Base-by-base conservation (phyloP, 148 eudicot species). In the Polygonum aviculare region DNA sequence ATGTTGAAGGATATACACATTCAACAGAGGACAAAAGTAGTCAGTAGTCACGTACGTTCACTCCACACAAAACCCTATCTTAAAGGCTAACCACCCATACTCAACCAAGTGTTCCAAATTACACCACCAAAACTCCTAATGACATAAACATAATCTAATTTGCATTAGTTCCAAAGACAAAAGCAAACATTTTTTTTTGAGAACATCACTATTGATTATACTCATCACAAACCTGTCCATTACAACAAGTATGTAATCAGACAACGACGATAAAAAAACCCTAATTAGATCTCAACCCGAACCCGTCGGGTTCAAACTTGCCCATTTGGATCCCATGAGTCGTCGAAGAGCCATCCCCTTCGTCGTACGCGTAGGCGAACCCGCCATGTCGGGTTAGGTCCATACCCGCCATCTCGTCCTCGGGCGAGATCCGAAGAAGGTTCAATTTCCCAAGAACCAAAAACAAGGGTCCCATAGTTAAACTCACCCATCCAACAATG, bases 401-500 rank as follows among this genome's bases (percentile, higher is more conserved):
- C 77, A 79, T 74, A 12, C 81, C 81, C 50, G 81, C 73, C 74
- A 79, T 63, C 76, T 79, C 81, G 40, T 79, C 81, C 1, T 79
- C 81, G 11, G 77, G 12, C 5, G 81, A 74, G 4, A 79, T 62
- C 71, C 81, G 47, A 18, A 79, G 69, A 4, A 79, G 77, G 12
- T 63, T 65, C 11, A 79, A 51, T 41, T 63, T 74, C 15, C 50
- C 14, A 12, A 79, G 81, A 26, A 65, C 33, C 4, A 48, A 33
- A 45, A 79, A 79, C 19, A 79, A 52, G 16, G 77, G 77, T 14
- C 77, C 77, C 81, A 79, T 79, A 2, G 77, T 74, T 7, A 74
- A 11, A 26, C 77, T 79, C 31, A 79, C 81, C 81, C 81, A 79
- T 31, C 74, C 81, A 33, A 74, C 12, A 12, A 79, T 79, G 2